Evolutionary conservation across 108 stramenopile species (phyloP).

Genomic region (Cyclotella kingstonii): DNA sequence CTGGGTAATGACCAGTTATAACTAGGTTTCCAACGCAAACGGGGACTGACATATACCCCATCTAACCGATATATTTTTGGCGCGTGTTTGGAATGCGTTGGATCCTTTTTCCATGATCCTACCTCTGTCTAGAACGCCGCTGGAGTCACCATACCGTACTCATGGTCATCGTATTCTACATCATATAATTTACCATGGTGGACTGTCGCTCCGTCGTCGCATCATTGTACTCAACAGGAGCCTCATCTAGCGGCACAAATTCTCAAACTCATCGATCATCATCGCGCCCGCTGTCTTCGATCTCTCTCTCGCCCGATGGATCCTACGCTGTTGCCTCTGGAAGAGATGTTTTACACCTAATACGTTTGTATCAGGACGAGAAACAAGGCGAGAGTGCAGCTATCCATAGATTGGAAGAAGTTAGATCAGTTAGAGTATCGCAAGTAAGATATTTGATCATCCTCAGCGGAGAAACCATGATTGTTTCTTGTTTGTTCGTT

Average conservation of each 20-base stretch:
- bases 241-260: not conserved
- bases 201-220: constrained; percentile 17
- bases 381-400: not conserved
- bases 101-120: no score
- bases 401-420: constrained; percentile 37
- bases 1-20: no score
- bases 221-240: constrained; percentile 12
- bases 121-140: no score
- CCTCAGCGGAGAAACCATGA: not conserved
- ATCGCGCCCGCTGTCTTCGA: constrained; percentile 45
- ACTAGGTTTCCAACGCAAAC: no score
- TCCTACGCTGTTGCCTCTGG: constrained; percentile 62
- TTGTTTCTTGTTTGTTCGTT: not conserved
- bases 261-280: not conserved
- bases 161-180: no score
- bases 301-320: constrained; percentile 67
- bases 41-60: no score
- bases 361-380: constrained; percentile 35
- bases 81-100: no score
- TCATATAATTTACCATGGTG: no score
- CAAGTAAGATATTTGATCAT: constrained; percentile 45
- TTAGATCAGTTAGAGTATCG: constrained; percentile 58
- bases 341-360: constrained; percentile 63
- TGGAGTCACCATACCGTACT: no score
- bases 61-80: no score